Conservation (phyloP, 257 asterid species). For the Jacaranda mimosifolia region DNA sequence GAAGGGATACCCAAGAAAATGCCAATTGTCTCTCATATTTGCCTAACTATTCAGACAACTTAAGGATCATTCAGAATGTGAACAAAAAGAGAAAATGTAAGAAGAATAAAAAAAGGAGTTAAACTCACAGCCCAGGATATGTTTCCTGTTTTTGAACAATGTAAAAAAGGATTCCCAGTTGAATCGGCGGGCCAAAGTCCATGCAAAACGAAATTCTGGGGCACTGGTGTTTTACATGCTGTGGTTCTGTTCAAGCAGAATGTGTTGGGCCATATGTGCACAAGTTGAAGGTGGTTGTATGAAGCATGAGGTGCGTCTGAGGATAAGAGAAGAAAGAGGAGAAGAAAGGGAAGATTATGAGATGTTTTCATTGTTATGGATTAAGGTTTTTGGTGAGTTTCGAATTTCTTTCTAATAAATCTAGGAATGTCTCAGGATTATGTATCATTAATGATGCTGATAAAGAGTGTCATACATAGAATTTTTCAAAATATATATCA, state of each 20-base stretch:
- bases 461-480: neutral
- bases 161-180: neutral
- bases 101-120: neutral
- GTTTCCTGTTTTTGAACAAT: constrained; percentile 24
- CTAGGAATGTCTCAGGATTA: neutral
- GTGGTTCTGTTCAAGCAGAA: constrained; percentile 13
- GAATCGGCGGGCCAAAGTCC: constrained; percentile 30
- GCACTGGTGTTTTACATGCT: constrained; percentile 17
- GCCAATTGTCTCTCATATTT: constrained; percentile 17
- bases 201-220: constrained; percentile 24
- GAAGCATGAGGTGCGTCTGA: neutral
- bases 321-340: neutral
- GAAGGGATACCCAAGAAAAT: constrained; percentile 1
- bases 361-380: constrained; percentile 6
- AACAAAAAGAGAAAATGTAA: neutral
- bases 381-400: neutral
- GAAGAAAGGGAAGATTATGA: neutral
- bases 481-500: neutral
- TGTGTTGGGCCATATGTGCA: constrained; percentile 27
- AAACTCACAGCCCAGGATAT: constrained; percentile 30
- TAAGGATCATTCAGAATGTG: neutral
- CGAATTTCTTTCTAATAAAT: neutral
- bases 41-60: constrained; percentile 6
- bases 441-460: constrained; percentile 9
- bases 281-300: constrained; percentile 14